Conservation (phyloP, 2,329 filamentous ascomycete genomes). For the Metarhizium brunneum region DNA sequence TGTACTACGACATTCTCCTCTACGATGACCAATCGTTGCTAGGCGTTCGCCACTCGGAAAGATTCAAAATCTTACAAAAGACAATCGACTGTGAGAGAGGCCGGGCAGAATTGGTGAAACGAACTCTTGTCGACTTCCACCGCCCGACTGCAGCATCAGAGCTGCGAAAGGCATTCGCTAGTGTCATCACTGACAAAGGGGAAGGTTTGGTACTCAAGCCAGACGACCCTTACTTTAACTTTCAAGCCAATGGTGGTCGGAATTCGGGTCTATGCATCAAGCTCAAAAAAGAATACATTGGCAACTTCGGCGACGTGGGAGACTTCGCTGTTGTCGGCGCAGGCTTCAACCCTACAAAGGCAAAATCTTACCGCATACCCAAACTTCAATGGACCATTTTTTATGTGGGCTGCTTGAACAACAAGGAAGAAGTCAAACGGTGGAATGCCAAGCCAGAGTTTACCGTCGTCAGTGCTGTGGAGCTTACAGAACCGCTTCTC, state of each 20-base stretch:
- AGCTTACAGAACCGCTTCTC: slow-evolving; percentile 43
- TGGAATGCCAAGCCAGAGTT: slow-evolving; percentile 48
- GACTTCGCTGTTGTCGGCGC: slow-evolving; percentile 77
- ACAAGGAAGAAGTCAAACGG: slow-evolving; percentile 49
- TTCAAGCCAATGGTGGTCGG: slow-evolving; percentile 24
- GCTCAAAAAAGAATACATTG: slow-evolving; percentile 78
- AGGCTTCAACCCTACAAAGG: slow-evolving; percentile 56
- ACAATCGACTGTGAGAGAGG: slow-evolving; percentile 47
- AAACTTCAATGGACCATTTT: slow-evolving; percentile 70
- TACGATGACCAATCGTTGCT: slow-evolving; percentile 45
- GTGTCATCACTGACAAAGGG: slow-evolving; percentile 53
- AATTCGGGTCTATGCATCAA: slow-evolving; percentile 58
- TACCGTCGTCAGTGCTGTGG: slow-evolving; percentile 55
- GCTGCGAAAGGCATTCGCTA: slow-evolving; percentile 57
- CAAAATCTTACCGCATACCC: slow-evolving; percentile 42
- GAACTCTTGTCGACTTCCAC: slow-evolving; percentile 59
- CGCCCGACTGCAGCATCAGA: slow-evolving; percentile 37
- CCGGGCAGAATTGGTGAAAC: slow-evolving; percentile 55
- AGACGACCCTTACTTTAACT: slow-evolving; percentile 68
- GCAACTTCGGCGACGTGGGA: slow-evolving; percentile 68
- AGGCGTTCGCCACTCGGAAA: slow-evolving; percentile 42
- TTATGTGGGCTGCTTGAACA: slow-evolving; percentile 66
- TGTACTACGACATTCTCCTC: slow-evolving; percentile 50
- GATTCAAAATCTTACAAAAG: slow-evolving; percentile 49
- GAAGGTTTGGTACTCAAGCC: slow-evolving; percentile 80